These are phyloP conservation scores for Linnemannia schmuckeri DNA, from an alignment of 192 early-diverging fungal genomes.

Conservation along the genomic window DNA sequence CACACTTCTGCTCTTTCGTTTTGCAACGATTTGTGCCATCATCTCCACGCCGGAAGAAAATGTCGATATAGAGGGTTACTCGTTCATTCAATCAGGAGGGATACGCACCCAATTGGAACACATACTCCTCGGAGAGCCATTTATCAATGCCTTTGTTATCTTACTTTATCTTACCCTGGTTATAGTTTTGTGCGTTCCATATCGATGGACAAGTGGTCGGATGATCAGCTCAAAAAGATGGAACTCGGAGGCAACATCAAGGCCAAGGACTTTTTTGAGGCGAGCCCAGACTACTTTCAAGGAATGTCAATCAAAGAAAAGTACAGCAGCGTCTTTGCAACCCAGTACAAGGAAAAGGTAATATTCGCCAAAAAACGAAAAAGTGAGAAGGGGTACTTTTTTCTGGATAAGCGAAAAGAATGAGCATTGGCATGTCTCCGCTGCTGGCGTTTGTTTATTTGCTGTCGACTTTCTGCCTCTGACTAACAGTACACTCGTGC, in stretches of 20 bases:
- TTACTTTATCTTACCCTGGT: background rate
- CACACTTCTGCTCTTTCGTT: too few relatives aligned
- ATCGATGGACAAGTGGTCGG: constrained; percentile 97
- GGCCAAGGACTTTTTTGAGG: constrained; percentile 87
- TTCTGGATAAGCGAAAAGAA: background rate
- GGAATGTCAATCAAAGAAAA: constrained; percentile 87
- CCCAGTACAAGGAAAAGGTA: constrained; percentile 92
- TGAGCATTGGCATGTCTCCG: background rate
- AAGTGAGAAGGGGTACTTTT: background rate
- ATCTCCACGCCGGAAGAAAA: background rate
- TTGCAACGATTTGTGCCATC: background rate
- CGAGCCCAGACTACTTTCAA: constrained; percentile 80
- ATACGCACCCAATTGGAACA: background rate
- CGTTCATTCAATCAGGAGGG: background rate
- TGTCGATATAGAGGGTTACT: background rate
- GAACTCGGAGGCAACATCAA: constrained; percentile 90
- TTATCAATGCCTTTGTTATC: background rate
- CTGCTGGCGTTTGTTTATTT: background rate
- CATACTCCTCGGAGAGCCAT: background rate
- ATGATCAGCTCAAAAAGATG: constrained; percentile 97
- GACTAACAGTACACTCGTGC: constrained; percentile 2
- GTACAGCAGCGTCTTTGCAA: constrained; percentile 89
- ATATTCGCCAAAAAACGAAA: background rate
- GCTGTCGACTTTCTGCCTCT: background rate
- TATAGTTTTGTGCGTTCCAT: constrained; percentile 97